These are phyloP conservation scores for Neurospora sp. DNA, from an alignment of 495 filamentous ascomycete species.

Conservation along the genomic window DNA sequence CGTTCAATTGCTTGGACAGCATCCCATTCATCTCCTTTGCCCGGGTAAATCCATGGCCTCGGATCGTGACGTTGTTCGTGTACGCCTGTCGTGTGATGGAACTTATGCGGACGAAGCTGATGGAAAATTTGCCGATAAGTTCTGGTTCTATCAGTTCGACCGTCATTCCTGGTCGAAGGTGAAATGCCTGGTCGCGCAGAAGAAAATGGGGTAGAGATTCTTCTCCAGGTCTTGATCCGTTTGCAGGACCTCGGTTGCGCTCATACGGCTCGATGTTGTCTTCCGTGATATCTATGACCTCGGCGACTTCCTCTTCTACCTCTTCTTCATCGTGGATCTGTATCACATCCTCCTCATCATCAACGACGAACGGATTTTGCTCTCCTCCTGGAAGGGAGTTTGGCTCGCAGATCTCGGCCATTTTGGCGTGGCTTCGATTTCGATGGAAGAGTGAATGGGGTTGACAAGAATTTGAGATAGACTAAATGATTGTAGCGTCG, in stretches of 20 bases:
- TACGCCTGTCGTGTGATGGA: background rate
- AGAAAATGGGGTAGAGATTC: fast-evolving
- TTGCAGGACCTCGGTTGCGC: fast-evolving
- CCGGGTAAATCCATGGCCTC: slow-evolving; percentile 3
- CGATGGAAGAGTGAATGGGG: too few relatives aligned
- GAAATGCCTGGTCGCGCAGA: background rate
- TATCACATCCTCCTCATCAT: background rate
- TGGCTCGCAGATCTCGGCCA: background rate
- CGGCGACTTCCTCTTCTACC: background rate
- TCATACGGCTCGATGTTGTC: background rate
- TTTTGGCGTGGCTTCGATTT: background rate
- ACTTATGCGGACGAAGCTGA: slow-evolving; percentile 7
- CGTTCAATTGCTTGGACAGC: slow-evolving; percentile 9
- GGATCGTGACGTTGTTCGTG: background rate
- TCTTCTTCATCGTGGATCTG: background rate
- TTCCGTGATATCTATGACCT: slow-evolving; percentile 8
- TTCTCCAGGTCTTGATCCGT: background rate
- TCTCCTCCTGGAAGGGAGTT: background rate
- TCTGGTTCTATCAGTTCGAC: background rate
- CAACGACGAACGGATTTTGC: background rate
- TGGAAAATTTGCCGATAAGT: background rate
- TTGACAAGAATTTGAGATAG: too few relatives aligned
- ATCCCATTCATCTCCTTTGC: background rate
- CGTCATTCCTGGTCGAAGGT: background rate
- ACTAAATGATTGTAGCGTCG: background rate